Base-by-base conservation (phyloP, 1,139 yeast genomes). In the Trichomonascaceae sp. region DNA sequence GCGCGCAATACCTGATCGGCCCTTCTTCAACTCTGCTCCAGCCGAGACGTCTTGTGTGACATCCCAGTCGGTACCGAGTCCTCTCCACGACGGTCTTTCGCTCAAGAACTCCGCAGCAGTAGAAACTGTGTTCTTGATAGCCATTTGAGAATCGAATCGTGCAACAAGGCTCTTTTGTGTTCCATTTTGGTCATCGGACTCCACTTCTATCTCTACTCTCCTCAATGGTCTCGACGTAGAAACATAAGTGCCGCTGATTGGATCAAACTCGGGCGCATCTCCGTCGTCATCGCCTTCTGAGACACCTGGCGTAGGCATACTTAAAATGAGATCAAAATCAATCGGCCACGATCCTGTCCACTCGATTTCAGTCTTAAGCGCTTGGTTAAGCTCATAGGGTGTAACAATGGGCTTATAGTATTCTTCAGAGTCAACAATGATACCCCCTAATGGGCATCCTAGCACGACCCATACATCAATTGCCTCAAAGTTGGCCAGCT, bases 261-360 rank as follows among this genome's bases (percentile, higher is more conserved):
- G 80, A 51, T 85, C 81, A 51, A 87, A 89, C 36, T 74, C 78
- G 0, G 97, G 97, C 27, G 71, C 77, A 26, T 71, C 76, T n/a
- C 34, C 34, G 3, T 37, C 43, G 1, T 41, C 45, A 13, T 38
- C 39, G 5, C 34, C 47, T 45, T 47, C 51, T 1, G 52, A 50
- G 2, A 40, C 16, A 8, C 9, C 45, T 4, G 41, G 46, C 3
- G 50, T 50, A 13, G 56, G 43, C 15, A 62, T 50, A n/a, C 51
- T 47, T 40, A 78, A 50, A 1, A 76, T 67, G 11, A 59, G 60
- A 27, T 70, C 64, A 54, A 85, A 84, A 45, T 81, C 92, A 0
- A 87, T 75, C 13, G 81, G 70, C 98, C 98, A 89, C 46, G 79
- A 69, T 1, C 97, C 97, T 0, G 89, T 76, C 96, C 97, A 87